phyloP scores from a whole-genome alignment of 352 stramenopile genomes.

The Phytophthora pini region DNA sequence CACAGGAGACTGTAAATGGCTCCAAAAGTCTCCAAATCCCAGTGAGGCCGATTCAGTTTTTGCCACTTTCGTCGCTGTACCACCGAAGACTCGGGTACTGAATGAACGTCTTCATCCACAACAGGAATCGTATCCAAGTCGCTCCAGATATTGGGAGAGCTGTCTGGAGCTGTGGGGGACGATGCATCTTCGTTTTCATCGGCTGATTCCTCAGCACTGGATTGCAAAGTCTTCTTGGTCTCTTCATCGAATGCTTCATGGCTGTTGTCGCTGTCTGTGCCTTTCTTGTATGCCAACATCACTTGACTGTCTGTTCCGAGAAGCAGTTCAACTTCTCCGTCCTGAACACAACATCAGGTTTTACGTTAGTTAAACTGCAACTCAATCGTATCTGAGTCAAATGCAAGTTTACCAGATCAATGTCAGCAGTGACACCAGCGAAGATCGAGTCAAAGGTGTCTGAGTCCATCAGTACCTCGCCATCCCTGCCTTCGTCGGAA shows the following conservation, averaged over 20 bases:
- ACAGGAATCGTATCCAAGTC: constrained; percentile 20
- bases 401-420: constrained; percentile 58
- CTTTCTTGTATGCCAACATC: constrained; percentile 63
- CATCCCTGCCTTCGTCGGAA: constrained; percentile 10
- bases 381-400: neutral
- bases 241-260: neutral
- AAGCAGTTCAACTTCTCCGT: constrained; percentile 64
- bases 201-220: neutral
- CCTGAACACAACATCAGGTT: constrained; percentile 33
- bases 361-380: neutral
- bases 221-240: constrained; percentile 7
- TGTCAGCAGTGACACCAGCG: constrained; percentile 51
- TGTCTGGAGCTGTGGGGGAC: constrained; percentile 23
- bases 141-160: constrained; percentile 40
- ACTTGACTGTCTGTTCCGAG: constrained; percentile 68
- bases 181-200: constrained; percentile 1
- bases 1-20: constrained; percentile 77
- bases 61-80: constrained; percentile 42
- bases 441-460: constrained; percentile 76
- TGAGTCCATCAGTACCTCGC: constrained; percentile 48
- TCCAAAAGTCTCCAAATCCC: constrained; percentile 66
- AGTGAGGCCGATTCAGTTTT: constrained; percentile 32
- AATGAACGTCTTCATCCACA: constrained; percentile 3
- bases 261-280: neutral
- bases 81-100: neutral